Evolutionary conservation across 257 asterid genomes (phyloP).

Genomic region (Gentiana straminea): DNA sequence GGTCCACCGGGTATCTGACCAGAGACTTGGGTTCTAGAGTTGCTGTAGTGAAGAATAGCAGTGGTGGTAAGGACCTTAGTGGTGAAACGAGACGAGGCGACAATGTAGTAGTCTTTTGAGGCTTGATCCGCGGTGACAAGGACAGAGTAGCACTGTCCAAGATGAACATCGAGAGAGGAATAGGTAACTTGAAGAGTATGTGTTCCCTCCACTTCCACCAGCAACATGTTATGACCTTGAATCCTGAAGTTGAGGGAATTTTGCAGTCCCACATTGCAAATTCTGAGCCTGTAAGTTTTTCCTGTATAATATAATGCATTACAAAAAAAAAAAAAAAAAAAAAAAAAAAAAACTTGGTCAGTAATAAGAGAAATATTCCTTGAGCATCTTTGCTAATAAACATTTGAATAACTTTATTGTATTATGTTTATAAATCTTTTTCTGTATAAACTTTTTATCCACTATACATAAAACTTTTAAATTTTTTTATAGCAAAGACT

Average conservation of each 20-base stretch:
- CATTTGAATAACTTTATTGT: too few relatives aligned
- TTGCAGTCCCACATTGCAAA: constrained; percentile 82
- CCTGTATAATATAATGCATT: constrained; percentile 24
- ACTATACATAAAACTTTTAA: too few relatives aligned
- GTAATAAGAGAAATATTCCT: too few relatives aligned
- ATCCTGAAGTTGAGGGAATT: constrained; percentile 71
- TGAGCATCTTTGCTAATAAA: too few relatives aligned
- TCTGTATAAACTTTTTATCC: too few relatives aligned
- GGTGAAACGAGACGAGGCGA: constrained; percentile 66
- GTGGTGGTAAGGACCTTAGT: constrained; percentile 46
- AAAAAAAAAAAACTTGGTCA: neutral
- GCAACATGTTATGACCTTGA: constrained; percentile 74
- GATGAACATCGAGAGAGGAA: constrained; percentile 76
- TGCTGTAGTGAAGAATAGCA: constrained; percentile 56
- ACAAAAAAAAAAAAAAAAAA: too few relatives aligned
- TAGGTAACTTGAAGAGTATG: constrained; percentile 75
- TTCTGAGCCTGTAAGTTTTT: constrained; percentile 65
- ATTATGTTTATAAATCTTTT: too few relatives aligned
- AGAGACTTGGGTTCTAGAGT: constrained; percentile 45
- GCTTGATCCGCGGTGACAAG: constrained; percentile 76
- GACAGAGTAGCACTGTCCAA: constrained; percentile 82
- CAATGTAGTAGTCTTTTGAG: constrained; percentile 59
- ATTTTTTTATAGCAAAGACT: too few relatives aligned
- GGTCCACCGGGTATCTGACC: constrained; percentile 91
- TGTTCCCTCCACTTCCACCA: constrained; percentile 95